Evolutionary conservation across 148 eudicot genomes (phyloP), one percentile per base, ranked within the genome.

Genomic region (Nepenthes gracilis): DNA sequence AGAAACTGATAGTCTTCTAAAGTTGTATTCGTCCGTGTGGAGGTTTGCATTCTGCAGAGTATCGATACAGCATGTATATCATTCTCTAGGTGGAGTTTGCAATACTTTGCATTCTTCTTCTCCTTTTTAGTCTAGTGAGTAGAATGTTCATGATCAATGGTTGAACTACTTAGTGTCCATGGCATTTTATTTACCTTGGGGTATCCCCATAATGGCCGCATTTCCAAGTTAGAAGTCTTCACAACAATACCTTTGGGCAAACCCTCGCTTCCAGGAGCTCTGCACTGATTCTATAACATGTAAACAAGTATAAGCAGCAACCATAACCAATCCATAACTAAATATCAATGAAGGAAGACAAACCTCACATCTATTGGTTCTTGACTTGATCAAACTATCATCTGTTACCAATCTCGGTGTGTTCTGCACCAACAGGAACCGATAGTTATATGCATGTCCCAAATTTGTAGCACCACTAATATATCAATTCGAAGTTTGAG

Each of bases 121-220:
- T 10, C 53, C 53, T 10, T 49, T 2, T n/a, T 11, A 5, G 53
- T 1, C 13, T 11, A 49, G 45, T 40, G 45, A 4, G 8, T 40
- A 49, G 15, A 5, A 49, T 6, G 10, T 10, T 2, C 6, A 2
- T 0, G n/a, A 49, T 49, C 6, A 13, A 49, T 33, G 9, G 43
- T 23, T 9, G 45, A 43, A 50, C 9, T 36, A 15, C 12, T 36
- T 9, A n/a, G 14, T 2, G 14, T 11, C 32, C 1, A 6, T 43
- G 14, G 38, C 35, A 3, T 33, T 37, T 0, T 0, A 63, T 47
- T 67, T 76, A 93, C 98, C 98, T 88, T 63, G 53, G 88, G 96
- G 1, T 23, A 36, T 48, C 96, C 98, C 96, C 98, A 93, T 58
- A 93, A 57, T 5, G 98, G 96, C 47, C 86, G 80, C 85, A 82